A percentile compares a stretch with the other conserved stretches of the same genome.
Conservation (phyloP, 257 asterid species). For the Rauvolfia tetraphylla region DNA sequence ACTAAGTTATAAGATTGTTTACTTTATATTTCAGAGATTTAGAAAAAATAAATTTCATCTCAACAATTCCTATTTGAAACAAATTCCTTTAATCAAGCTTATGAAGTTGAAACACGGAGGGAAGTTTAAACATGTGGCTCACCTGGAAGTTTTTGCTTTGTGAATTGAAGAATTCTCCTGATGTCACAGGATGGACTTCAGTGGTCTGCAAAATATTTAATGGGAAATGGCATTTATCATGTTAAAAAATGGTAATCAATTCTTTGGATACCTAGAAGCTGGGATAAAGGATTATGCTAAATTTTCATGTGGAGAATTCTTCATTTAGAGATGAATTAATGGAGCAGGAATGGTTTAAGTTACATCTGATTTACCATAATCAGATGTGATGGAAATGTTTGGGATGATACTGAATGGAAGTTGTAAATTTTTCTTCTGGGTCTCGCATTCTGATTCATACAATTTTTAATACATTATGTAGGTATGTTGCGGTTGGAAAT, state of each 20-base stretch:
- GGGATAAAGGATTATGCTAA: background rate
- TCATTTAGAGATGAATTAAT: background rate
- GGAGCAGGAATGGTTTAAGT: background rate
- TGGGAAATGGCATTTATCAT: background rate
- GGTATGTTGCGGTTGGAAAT: conserved; percentile 72
- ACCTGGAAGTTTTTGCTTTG: no score
- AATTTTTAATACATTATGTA: conserved; percentile 8
- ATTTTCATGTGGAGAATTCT: background rate
- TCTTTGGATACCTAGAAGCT: background rate
- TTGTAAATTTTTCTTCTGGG: background rate
- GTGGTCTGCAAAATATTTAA: no score
- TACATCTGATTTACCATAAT: background rate
- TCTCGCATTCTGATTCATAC: background rate
- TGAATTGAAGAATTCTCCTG: no score
- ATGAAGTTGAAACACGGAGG: no score
- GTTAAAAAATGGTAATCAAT: background rate
- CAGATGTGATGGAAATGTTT: background rate
- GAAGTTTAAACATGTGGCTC: no score
- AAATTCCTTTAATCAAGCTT: no score
- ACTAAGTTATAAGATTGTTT: no score
- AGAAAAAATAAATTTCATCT: no score
- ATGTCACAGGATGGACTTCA: no score
- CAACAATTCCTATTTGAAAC: no score
- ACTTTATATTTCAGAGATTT: no score
- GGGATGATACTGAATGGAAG: background rate